Evolutionary conservation across 306 rosid genomes (phyloP), one percentile per base, ranked within the genome.

Genomic region (Lupinus albus): DNA sequence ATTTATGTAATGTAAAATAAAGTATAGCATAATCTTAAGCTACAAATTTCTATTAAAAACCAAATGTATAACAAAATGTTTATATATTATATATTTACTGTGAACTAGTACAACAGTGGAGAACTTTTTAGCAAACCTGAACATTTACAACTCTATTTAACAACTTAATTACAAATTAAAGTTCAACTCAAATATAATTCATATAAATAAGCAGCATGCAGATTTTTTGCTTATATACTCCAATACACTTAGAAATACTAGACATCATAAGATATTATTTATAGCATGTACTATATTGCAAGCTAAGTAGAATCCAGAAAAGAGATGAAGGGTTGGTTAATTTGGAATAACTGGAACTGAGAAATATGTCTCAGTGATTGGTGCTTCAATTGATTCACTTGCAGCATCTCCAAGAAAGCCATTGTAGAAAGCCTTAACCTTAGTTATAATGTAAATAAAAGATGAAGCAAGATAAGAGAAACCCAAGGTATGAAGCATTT

Each of bases 331-430:
- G 25, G 20, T 25, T 13, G 36, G 8, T 57, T 71, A 65, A 63
- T 74, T 62, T 51, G 85, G 81, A 64, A 79, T 60, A 57, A 78
- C 82, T 11, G 92, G 89, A 57, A 87, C 54, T 7, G 89, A 87
- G 74, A 84, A 87, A 76, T 87, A 84, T 42, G 89, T 50, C 49
- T 82, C 87, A 8, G 70, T 70, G 67, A 65, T 50, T 58, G 76
- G 70, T 38, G 51, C 84, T 73, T 82, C 84, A 66, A 41, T 74
- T 10, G 49, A 60, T 44, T 78, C 82, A 45, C 59, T 30, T 15
- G 68, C 28, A 72, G 66, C 80, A 71, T 78, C 87, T 65, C 76
- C 80, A 42, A 82, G 80, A 35, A 81, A 76, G 8, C 82, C 86
- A n/a, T 82, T 84, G 75, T 78, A 80, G 52, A 78, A 82, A n/a